Conservation (phyloP, 2,329 filamentous ascomycete genomes). For the Colletotrichum sp. region DNA sequence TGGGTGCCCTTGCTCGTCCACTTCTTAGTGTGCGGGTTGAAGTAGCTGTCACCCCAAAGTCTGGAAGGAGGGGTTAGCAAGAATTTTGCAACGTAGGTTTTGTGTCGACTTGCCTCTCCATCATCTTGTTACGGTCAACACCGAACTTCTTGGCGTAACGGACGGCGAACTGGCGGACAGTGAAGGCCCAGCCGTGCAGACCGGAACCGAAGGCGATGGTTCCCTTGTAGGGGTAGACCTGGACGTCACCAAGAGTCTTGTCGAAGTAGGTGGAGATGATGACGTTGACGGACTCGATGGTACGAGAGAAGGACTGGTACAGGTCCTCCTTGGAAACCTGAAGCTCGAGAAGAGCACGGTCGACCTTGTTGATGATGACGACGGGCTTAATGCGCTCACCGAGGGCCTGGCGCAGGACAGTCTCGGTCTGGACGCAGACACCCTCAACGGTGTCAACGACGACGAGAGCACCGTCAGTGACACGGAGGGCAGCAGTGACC, state of each 20-base stretch:
- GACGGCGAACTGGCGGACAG: constrained; percentile 93
- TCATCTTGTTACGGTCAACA: constrained; percentile 99
- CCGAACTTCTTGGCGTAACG: constrained; percentile 99
- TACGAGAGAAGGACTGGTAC: constrained; percentile 99
- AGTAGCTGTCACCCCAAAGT: constrained; percentile 90
- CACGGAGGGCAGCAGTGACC: constrained; percentile 98
- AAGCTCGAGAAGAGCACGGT: constrained; percentile 98
- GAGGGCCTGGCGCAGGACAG: constrained; percentile 97
- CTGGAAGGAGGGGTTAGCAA: constrained; percentile 23
- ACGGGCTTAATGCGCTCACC: constrained; percentile 99
- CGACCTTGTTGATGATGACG: constrained; percentile 99
- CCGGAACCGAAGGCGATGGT: constrained; percentile 99
- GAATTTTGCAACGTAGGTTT: neutral
- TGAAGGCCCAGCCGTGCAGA: constrained; percentile 99
- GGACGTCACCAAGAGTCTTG: constrained; percentile 94
- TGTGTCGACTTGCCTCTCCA: constrained; percentile 68
- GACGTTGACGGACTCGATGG: constrained; percentile 99
- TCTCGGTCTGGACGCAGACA: constrained; percentile 99
- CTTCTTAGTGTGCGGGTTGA: constrained; percentile 99
- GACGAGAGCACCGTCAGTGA: constrained; percentile 98
- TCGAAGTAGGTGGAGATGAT: constrained; percentile 99
- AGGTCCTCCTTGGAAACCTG: constrained; percentile 99
- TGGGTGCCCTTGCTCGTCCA: constrained; percentile 88
- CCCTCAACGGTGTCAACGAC: constrained; percentile 99
- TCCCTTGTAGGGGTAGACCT: constrained; percentile 97